Evolutionary conservation across 2,329 filamentous ascomycete species (phyloP), one percentile per base, ranked within the genome.

Genomic region (Camillea tinctor): DNA sequence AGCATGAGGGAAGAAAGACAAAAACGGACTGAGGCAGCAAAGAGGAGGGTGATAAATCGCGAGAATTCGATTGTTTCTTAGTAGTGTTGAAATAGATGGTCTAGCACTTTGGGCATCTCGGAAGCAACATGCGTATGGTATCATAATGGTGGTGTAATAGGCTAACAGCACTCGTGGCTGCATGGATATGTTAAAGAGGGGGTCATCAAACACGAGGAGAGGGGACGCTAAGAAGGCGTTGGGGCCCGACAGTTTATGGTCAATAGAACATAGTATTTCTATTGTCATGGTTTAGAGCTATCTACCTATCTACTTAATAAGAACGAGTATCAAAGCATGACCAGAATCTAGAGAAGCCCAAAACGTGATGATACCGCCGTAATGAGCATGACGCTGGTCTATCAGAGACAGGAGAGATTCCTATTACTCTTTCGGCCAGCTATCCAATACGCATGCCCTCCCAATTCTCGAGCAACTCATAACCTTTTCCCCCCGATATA

Each of bases 1-100:
- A 76, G 86, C 87, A 67, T 90, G 72, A 76, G 48, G 26, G 36
- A 36, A 17, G 40, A 30, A 8, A 9, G 26, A 44, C 24, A 17
- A 30, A 30, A 8, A 9, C 2, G n/a, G 26, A 7, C 26, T 7
- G 13, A 30, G 13, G 6, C 26, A 7, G 26, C 26, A 44, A 17
- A n/a, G 11, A 15, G n/a, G 17, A 4, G 36, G 9, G 36, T 17
- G 36, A 44, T 44, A 44, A 15, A 44, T 17, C 17, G 36, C n/a
- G 11, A 44, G 17, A n/a, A 44, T 15, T 44, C 36, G 36, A 17
- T 15, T 44, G 17, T n/a, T n/a, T 44, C 3, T 30, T 30, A 1
- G 13, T 9, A 44, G 13, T 9, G n/a, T n/a, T 15, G 2, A 17
- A 44, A 44, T 17, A n/a, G 26, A 44, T 44, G 36, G 36, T 44